Conservation (phyloP, 2,329 filamentous ascomycete genomes). For the Aspergillus phoenicis region DNA sequence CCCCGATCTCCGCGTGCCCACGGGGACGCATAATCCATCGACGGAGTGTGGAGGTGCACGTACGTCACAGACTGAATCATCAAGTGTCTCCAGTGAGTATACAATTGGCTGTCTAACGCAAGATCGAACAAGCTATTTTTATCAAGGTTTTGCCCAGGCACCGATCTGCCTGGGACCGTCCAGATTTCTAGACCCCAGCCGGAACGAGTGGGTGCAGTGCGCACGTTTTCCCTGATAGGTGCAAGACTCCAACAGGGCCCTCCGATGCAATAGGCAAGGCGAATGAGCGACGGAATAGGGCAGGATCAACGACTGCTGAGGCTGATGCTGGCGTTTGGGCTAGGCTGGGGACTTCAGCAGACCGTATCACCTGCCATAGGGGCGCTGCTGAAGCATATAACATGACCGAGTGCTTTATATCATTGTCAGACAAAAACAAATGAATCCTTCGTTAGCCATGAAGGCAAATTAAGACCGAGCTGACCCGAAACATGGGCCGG, state of each 20-base stretch:
- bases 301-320: slow-evolving; percentile 3
- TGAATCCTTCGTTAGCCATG: neutral
- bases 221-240: neutral
- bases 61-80: neutral
- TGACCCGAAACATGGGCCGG: neutral
- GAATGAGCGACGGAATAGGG: neutral
- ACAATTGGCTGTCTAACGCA: neutral
- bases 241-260: no score
- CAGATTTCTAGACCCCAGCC: neutral
- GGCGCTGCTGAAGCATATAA: neutral
- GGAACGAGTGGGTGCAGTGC: neutral
- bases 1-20: neutral
- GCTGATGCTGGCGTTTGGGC: neutral
- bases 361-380: neutral
- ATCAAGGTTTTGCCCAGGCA: neutral
- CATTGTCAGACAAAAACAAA: neutral
- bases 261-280: no score
- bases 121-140: neutral
- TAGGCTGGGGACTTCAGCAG: neutral
- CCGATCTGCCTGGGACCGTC: neutral
- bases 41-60: neutral
- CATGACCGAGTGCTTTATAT: neutral
- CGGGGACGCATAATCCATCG: neutral
- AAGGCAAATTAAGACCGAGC: neutral
- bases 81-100: no score